Conservation (phyloP, 805 yeast species). For the Wickerhamomyces sydowiorum region DNA sequence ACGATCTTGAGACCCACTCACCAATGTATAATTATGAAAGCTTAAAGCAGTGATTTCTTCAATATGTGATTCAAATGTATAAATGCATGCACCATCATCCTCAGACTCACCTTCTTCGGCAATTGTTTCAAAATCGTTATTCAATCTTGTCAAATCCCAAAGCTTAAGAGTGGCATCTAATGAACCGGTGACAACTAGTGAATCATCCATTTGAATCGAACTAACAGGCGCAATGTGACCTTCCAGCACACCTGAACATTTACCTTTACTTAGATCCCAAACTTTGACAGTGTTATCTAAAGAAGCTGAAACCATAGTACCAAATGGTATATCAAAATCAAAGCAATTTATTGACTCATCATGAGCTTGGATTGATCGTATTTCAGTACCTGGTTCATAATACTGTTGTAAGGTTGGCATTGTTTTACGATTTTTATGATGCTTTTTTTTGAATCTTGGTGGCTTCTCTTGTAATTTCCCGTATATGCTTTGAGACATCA, state of each 20-base stretch:
- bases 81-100: conserved; percentile 31
- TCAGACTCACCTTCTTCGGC: conserved; percentile 20
- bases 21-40: conserved; percentile 45
- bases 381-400: conserved; percentile 52
- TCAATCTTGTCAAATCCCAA: conserved; percentile 44
- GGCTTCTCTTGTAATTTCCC: conserved; percentile 33
- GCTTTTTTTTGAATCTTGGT: conserved; percentile 25
- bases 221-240: conserved; percentile 59
- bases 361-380: conserved; percentile 47
- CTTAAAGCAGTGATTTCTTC: conserved; percentile 62
- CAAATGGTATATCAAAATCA: conserved; percentile 72
- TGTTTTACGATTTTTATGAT: conserved; percentile 37
- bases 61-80: conserved; percentile 57
- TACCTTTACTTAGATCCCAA: conserved; percentile 70
- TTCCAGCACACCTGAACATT: conserved; percentile 42
- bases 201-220: conserved; percentile 53
- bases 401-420: conserved; percentile 61
- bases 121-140: conserved; percentile 4
- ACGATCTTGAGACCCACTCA: conserved; percentile 66
- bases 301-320: conserved; percentile 71
- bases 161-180: conserved; percentile 56
- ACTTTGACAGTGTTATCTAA: conserved; percentile 73
- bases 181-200: conserved; percentile 49
- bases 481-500: conserved; percentile 38
- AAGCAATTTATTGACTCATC: conserved; percentile 46